A percentile compares a stretch with the other conserved stretches of the same genome.
Evolutionary conservation across 805 yeast species (phyloP).

Genomic region (Candida fluviatilis): DNA sequence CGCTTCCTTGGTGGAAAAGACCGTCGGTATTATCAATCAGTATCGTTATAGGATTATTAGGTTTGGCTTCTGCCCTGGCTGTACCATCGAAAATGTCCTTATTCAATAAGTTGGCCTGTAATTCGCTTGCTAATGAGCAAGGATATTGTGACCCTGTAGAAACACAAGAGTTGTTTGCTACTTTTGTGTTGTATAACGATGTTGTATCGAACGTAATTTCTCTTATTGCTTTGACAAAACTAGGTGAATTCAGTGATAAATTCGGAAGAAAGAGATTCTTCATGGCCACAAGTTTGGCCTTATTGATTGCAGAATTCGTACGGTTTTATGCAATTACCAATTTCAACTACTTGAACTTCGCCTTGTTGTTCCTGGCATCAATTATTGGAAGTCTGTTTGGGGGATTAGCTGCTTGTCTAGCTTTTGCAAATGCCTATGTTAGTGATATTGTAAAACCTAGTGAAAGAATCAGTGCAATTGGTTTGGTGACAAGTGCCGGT

Average conservation of each 20-base stretch:
- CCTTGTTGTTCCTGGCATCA: conserved; percentile 34
- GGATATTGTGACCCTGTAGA: conserved; percentile 24
- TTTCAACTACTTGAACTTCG: conserved; percentile 21
- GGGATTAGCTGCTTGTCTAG: conserved; percentile 47
- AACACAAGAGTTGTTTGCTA: conserved; percentile 37
- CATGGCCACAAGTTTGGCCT: conserved; percentile 1
- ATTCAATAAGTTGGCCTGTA: conserved; percentile 25
- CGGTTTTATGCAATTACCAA: conserved; percentile 12
- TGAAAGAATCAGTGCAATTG: conserved; percentile 50
- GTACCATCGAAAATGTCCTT: conserved; percentile 6
- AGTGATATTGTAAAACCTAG: conserved; percentile 62
- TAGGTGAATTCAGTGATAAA: conserved; percentile 28
- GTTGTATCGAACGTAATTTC: conserved; percentile 41
- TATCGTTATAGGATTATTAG: conserved; percentile 31
- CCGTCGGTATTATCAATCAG: conserved; percentile 51
- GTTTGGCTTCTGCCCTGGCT: conserved; percentile 26
- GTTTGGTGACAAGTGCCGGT: conserved; percentile 49
- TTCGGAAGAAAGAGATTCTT: conserved; percentile 27
- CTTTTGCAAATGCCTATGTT: conserved; percentile 61
- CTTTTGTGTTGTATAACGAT: conserved; percentile 39
- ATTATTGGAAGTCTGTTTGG: conserved; percentile 53
- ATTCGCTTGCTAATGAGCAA: conserved; percentile 11
- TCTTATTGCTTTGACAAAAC: conserved; percentile 48
- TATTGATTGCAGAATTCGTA: conserved; percentile 1
- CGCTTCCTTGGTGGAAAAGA: conserved; percentile 44